Evolutionary conservation across 208 protist genomes (phyloP).

Genomic region (Porcisia deanei): DNA sequence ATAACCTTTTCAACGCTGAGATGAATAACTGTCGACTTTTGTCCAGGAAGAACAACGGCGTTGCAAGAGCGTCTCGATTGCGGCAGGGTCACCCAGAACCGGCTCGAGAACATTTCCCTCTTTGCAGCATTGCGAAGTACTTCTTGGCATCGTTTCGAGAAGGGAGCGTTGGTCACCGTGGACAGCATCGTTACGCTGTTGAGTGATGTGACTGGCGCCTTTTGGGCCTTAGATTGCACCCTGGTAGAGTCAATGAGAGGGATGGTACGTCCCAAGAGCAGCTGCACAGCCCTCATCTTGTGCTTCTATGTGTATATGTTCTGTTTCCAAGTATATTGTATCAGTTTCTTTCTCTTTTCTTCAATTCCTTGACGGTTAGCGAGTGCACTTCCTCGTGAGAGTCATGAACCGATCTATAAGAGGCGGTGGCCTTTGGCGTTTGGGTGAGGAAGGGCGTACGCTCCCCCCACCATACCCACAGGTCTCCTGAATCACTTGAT

Average conservation of each 20-base stretch:
- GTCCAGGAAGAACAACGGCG: constrained; percentile 64
- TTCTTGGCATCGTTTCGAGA: constrained; percentile 56
- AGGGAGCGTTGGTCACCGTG: constrained; percentile 75
- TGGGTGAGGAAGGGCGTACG: not conserved
- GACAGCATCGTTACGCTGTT: constrained; percentile 67
- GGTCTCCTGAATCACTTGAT: no score
- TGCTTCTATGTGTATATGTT: not conserved
- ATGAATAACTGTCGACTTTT: constrained; percentile 68
- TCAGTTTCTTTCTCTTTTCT: not conserved
- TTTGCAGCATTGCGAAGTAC: constrained; percentile 45
- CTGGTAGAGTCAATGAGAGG: constrained; percentile 12
- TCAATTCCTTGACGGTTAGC: not conserved
- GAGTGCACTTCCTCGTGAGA: not conserved
- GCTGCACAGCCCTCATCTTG: constrained; percentile 9
- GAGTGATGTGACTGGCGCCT: constrained; percentile 8
- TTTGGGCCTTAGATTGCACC: not conserved
- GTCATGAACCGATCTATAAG: not conserved
- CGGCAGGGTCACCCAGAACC: constrained; percentile 81
- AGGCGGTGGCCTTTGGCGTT: not conserved
- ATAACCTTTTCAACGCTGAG: constrained; percentile 82
- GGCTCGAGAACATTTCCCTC: constrained; percentile 50
- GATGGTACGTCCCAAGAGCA: constrained; percentile 10
- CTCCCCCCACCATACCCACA: not conserved
- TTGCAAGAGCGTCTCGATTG: constrained; percentile 78
- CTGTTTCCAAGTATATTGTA: not conserved